These are phyloP conservation scores for Didymella sp. DNA, from an alignment of 2,329 filamentous ascomycete species.

Conservation along the genomic window DNA sequence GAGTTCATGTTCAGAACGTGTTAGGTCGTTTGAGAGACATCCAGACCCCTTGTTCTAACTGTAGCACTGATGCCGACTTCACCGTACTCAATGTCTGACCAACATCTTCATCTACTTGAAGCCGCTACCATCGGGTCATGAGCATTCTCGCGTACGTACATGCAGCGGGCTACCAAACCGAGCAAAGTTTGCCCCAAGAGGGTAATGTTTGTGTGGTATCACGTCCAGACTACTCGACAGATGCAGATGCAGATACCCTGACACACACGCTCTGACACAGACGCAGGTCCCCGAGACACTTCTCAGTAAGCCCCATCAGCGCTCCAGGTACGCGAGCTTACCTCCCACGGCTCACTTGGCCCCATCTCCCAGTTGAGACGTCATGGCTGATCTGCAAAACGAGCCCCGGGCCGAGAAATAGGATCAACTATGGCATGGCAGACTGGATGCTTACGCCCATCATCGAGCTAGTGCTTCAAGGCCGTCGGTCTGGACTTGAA, in stretches of 20 bases:
- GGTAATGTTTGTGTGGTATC: neutral
- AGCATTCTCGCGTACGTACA: no score
- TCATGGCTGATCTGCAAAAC: constrained; percentile 1
- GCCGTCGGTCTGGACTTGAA: neutral
- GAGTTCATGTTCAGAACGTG: no score
- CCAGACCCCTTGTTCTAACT: no score
- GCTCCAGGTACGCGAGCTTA: neutral
- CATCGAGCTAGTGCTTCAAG: constrained; percentile 2
- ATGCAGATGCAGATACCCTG: no score
- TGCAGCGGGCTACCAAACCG: no score
- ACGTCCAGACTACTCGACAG: neutral
- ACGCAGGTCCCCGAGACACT: constrained; percentile 14
- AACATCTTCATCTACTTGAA: neutral
- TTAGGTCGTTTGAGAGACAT: no score
- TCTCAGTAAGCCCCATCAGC: constrained; percentile 1
- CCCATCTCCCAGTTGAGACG: no score
- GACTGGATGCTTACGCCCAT: neutral
- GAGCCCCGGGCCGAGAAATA: constrained; percentile 6
- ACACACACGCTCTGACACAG: neutral
- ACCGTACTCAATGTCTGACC: no score
- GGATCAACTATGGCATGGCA: neutral
- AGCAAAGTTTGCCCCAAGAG: no score
- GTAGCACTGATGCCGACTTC: no score
- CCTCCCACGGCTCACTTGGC: no score
- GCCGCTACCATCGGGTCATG: neutral